These are phyloP conservation scores for Tetrahymena thermophila DNA, from an alignment of 73 alveolate species.

Conservation along the genomic window DNA sequence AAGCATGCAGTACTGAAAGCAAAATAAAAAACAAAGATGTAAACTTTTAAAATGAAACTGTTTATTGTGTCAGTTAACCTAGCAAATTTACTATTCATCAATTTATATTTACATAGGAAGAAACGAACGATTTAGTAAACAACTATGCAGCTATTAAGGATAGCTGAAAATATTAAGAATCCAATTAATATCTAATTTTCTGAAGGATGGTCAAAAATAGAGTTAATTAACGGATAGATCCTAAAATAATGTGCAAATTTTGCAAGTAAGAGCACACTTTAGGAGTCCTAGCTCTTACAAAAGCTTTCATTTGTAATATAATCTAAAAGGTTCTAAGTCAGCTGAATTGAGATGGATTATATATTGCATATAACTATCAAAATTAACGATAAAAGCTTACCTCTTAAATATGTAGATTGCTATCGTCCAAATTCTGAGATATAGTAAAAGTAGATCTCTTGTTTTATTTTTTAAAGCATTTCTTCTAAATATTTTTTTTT, in stretches of 20 bases:
- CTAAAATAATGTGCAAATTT: background rate
- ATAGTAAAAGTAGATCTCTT: background rate
- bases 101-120: background rate
- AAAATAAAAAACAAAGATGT: background rate
- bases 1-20: background rate
- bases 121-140: background rate
- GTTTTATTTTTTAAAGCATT: background rate
- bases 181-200: background rate
- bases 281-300: background rate
- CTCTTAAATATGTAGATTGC: background rate
- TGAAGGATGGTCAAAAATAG: background rate
- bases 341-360: background rate
- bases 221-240: background rate
- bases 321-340: background rate
- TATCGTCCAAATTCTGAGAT: background rate
- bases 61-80: background rate
- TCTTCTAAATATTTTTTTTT: background rate
- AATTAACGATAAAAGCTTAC: background rate
- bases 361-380: background rate
- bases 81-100: background rate
- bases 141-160: background rate
- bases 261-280: background rate
- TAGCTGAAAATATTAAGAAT: background rate
- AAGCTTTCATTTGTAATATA: background rate
- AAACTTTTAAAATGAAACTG: background rate